These are phyloP conservation scores for Pichia scutulata DNA, from an alignment of 805 yeast genomes.

Conservation along the genomic window DNA sequence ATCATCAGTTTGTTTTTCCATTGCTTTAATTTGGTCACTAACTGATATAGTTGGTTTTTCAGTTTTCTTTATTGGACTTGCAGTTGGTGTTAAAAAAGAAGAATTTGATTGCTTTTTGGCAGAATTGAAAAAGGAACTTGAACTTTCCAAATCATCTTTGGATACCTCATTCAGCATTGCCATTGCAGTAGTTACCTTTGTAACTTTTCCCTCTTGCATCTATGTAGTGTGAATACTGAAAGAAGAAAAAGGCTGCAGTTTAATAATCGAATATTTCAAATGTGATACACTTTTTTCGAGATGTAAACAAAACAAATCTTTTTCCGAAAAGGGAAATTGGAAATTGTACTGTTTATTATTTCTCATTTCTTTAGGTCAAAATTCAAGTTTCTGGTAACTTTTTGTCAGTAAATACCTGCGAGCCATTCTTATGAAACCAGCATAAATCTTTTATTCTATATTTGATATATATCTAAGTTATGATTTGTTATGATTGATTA, in stretches of 20 bases:
- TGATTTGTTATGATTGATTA: too few relatives aligned
- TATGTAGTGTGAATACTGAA: not conserved
- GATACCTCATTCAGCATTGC: not conserved
- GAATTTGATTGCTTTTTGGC: not conserved
- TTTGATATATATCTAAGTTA: too few relatives aligned
- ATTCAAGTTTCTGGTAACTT: not conserved
- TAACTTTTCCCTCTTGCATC: not conserved
- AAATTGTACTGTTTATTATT: too few relatives aligned
- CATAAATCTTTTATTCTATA: too few relatives aligned
- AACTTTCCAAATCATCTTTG: not conserved
- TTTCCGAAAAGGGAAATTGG: not conserved
- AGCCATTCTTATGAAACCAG: too few relatives aligned
- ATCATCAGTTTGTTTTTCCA: constrained; percentile 13
- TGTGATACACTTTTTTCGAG: not conserved
- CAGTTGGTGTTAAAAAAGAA: not conserved
- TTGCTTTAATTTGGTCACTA: constrained; percentile 20
- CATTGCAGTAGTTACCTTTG: not conserved
- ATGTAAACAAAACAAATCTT: not conserved
- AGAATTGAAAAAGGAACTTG: not conserved
- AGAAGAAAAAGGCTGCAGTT: not conserved
- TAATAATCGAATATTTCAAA: not conserved
- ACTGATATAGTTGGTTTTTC: constrained; percentile 24
- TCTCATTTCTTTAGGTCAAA: not conserved
- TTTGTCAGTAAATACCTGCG: too few relatives aligned
- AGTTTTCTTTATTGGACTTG: constrained; percentile 3